A percentile compares a stretch with the other conserved stretches of the same genome.
These are phyloP conservation scores for Rosa chinensis DNA, from an alignment of 306 rosid genomes.

Conservation along the genomic window DNA sequence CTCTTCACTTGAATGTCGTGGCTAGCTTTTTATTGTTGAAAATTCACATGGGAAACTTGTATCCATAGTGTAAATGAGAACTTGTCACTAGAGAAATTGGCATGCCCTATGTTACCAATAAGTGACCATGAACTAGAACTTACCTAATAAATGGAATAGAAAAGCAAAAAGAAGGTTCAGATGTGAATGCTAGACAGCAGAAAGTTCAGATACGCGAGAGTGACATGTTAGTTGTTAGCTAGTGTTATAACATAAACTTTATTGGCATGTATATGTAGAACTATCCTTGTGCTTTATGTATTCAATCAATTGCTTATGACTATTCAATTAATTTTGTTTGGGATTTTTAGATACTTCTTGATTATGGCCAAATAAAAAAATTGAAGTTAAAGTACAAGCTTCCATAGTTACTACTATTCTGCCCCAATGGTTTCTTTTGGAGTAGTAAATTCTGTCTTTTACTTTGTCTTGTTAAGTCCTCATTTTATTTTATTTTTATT, in stretches of 20 bases:
- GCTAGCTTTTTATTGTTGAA: background rate
- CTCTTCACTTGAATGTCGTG: background rate
- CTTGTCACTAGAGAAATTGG: background rate
- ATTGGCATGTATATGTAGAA: background rate
- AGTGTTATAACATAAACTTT: background rate
- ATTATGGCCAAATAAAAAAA: background rate
- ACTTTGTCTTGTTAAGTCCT: background rate
- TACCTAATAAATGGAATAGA: background rate
- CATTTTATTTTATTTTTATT: background rate
- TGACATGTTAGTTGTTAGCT: background rate
- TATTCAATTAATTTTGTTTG: background rate
- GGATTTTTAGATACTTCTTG: background rate
- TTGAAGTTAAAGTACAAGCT: background rate
- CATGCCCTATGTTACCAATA: background rate
- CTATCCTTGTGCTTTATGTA: background rate
- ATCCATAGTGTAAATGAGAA: background rate
- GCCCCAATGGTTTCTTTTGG: background rate
- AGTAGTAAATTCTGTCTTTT: background rate
- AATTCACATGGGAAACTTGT: background rate
- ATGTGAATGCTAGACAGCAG: background rate
- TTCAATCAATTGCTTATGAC: background rate
- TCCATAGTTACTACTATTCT: background rate
- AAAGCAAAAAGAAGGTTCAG: background rate
- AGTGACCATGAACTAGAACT: background rate
- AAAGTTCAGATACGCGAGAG: background rate